phyloP scores from a whole-genome alignment of 2,329 filamentous ascomycete genomes.

The Cladosporium halotolerans region DNA sequence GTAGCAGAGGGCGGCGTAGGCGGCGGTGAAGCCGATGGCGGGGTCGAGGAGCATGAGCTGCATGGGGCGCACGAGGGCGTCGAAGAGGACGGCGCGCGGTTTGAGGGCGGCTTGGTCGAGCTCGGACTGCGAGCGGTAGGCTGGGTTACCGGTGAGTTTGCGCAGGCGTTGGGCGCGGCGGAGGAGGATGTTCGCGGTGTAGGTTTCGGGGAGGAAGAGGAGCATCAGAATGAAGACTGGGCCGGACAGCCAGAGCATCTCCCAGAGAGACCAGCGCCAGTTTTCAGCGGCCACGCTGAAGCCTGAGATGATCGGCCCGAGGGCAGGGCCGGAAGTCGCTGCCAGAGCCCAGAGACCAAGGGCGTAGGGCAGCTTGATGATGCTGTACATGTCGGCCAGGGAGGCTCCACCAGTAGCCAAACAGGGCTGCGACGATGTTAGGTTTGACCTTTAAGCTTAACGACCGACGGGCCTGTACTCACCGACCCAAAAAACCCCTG shows the following conservation, averaged over 20 bases:
- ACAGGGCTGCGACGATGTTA: conserved; percentile 39
- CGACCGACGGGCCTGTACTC: not conserved
- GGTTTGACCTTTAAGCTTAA: not conserved
- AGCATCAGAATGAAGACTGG: conserved; percentile 54
- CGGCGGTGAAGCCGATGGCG: conserved; percentile 55
- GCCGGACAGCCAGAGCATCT: conserved; percentile 55
- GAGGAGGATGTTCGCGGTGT: conserved; percentile 51
- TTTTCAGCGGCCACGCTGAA: conserved; percentile 50
- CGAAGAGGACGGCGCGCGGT: conserved; percentile 41
- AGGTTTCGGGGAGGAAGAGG: conserved; percentile 58
- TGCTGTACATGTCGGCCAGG: conserved; percentile 39
- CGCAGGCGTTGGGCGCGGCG: conserved; percentile 57
- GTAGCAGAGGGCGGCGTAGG: conserved; percentile 58
- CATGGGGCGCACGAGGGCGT: conserved; percentile 57
- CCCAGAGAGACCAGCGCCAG: conserved; percentile 59
- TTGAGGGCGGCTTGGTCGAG: conserved; percentile 55
- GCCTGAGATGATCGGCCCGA: conserved; percentile 55
- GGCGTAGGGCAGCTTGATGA: conserved; percentile 52
- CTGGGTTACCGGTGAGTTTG: conserved; percentile 50
- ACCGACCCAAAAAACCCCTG: conserved; percentile 58
- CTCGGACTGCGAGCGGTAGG: conserved; percentile 57
- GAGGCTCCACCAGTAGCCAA: conserved; percentile 51
- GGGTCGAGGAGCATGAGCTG: conserved; percentile 43
- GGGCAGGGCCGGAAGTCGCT: conserved; percentile 45
- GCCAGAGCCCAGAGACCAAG: conserved; percentile 55